Percentiles rank a stretch among this genome's conserved stretches.
phyloP scores from a whole-genome alignment of 345 rosid genomes.

The Leavenworthia alabamica region DNA sequence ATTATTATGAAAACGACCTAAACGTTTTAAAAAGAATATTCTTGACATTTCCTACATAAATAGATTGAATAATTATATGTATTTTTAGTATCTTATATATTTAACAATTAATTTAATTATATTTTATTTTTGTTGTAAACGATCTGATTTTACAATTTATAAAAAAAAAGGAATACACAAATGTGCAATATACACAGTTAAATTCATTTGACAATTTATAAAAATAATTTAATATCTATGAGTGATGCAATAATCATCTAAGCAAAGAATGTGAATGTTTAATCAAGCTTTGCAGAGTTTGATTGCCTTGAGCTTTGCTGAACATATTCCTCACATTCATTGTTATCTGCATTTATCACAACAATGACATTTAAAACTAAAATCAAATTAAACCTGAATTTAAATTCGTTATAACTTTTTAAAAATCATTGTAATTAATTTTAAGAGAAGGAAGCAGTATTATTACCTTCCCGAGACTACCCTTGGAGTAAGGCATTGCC shows the following conservation, averaged over 20 bases:
- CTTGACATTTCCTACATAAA: background rate
- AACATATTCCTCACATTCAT: slow-evolving; percentile 49
- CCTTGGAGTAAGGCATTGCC: slow-evolving; percentile 54
- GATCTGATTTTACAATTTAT: too few species aligned
- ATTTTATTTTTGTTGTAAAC: too few species aligned
- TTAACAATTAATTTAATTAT: too few species aligned
- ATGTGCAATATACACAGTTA: slow-evolving; percentile 5
- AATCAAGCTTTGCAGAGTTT: slow-evolving; percentile 44
- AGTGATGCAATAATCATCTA: slow-evolving; percentile 27
- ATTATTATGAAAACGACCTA: slow-evolving; percentile 7
- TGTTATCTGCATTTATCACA: slow-evolving; percentile 37
- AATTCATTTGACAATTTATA: background rate
- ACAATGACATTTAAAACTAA: background rate
- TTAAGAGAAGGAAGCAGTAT: background rate
- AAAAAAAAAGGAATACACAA: background rate
- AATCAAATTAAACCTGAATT: background rate
- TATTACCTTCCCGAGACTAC: slow-evolving; percentile 49
- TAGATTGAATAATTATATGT: background rate
- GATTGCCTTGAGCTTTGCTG: slow-evolving; percentile 52
- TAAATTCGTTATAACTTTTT: background rate
- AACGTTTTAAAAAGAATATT: background rate
- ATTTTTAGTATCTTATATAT: too few species aligned
- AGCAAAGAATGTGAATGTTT: slow-evolving; percentile 63
- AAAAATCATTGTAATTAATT: background rate
- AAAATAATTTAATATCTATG: background rate